Evolutionary conservation across 371 early-diverging fungal species (phyloP).

Genomic region (Mortierella sp.): DNA sequence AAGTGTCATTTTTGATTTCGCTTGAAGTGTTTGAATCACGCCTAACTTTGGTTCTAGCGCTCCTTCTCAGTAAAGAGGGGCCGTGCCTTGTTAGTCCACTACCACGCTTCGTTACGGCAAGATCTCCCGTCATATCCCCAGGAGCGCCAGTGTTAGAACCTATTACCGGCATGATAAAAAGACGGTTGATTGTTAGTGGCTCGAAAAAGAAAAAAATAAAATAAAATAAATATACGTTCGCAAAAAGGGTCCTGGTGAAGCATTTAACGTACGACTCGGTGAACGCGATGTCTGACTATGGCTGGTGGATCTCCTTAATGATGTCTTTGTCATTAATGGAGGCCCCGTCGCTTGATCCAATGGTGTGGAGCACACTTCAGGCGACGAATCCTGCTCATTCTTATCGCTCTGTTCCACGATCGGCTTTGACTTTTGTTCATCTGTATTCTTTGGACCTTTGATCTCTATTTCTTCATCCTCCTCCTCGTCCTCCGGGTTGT

Average conservation of each 20-base stretch:
- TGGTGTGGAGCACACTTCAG: conserved; percentile 34
- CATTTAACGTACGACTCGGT: conserved; percentile 1
- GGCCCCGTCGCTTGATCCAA: conserved; percentile 45
- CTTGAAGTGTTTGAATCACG: conserved; percentile 41
- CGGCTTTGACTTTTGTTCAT: conserved; percentile 4
- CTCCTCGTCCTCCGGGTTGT: conserved; percentile 47
- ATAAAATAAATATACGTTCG: background rate
- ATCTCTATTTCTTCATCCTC: conserved; percentile 36
- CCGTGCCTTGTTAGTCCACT: conserved; percentile 35
- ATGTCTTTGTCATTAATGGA: conserved; percentile 44
- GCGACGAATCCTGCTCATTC: conserved; percentile 20
- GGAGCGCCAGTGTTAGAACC: background rate
- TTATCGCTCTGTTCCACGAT: conserved; percentile 13
- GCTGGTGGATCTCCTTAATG: conserved; percentile 29
- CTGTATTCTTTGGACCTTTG: background rate
- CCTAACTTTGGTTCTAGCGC: conserved; percentile 51
- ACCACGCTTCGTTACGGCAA: conserved; percentile 21
- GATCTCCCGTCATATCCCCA: conserved; percentile 28
- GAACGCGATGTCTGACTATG: conserved; percentile 24
- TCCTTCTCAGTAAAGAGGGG: conserved; percentile 34
- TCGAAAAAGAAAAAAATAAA: background rate
- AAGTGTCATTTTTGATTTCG: conserved; percentile 32
- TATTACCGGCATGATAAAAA: too few relatives aligned
- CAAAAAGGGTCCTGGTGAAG: background rate
- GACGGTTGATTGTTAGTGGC: too few relatives aligned